These are phyloP conservation scores for Lachnellula subtilissima DNA, from an alignment of 2,329 filamentous ascomycete genomes.

Conservation along the genomic window DNA sequence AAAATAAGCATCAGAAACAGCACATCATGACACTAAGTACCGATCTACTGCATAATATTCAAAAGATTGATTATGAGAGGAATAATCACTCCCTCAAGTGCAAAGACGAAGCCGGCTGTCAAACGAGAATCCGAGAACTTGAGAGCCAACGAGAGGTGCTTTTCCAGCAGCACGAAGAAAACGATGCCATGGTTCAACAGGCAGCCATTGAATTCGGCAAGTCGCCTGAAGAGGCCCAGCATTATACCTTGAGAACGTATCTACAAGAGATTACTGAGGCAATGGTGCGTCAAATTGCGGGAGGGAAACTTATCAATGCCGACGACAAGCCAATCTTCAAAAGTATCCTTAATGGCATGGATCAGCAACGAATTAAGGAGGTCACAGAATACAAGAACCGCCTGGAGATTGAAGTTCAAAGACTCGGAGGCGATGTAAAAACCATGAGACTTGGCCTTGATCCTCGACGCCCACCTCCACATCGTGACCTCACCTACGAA, in stretches of 20 bases:
- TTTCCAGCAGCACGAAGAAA: neutral
- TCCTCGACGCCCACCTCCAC: neutral
- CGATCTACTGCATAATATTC: neutral
- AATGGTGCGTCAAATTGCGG: constrained; percentile 4
- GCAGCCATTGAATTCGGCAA: constrained; percentile 6
- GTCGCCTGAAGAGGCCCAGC: constrained; percentile 1
- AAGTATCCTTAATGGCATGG: constrained; percentile 1
- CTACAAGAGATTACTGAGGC: constrained; percentile 6
- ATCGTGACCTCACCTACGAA: constrained; percentile 1
- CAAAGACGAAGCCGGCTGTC: neutral
- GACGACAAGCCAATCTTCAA: neutral
- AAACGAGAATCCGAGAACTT: neutral
- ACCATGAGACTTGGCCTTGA: constrained; percentile 3
- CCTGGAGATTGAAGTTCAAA: constrained; percentile 4
- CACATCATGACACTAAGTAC: neutral
- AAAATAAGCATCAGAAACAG: neutral
- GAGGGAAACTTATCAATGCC: neutral
- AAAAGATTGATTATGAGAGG: constrained; percentile 1
- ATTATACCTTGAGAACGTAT: constrained; percentile 5
- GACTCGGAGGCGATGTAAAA: constrained; percentile 7
- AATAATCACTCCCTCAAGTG: neutral
- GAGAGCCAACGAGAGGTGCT: constrained; percentile 1
- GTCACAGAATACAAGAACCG: constrained; percentile 3
- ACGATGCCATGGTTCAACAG: constrained; percentile 7
- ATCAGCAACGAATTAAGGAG: neutral